Percentiles rank a stretch among this genome's conserved stretches.
Evolutionary conservation across 1,139 yeast genomes (phyloP).

Genomic region (Taphrina wiesneri): DNA sequence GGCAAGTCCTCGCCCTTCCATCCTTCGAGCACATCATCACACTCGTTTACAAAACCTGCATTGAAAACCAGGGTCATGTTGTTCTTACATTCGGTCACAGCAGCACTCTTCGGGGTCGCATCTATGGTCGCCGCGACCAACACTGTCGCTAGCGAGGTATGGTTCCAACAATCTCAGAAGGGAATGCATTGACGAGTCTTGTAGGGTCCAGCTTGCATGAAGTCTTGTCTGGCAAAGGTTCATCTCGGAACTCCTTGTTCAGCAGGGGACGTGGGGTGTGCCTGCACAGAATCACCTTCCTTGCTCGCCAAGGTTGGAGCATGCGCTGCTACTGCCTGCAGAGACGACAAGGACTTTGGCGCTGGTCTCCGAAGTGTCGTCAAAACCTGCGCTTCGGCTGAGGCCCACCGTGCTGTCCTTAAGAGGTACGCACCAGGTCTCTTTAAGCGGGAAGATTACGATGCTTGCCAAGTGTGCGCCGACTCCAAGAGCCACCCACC

Average conservation of each 20-base stretch:
- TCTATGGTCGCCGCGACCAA: neutral
- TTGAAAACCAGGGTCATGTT: neutral
- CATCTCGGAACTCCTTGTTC: neutral
- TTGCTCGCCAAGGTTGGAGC: neutral
- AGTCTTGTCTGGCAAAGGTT: neutral
- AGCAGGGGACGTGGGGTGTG: neutral
- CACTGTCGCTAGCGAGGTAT: neutral
- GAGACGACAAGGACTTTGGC: constrained; percentile 4
- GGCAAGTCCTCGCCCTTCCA: neutral
- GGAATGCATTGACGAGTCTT: neutral
- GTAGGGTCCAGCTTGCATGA: constrained; percentile 2
- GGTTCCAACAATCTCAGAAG: neutral
- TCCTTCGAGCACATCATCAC: neutral
- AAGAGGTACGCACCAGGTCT: neutral
- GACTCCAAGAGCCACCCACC: constrained; percentile 14
- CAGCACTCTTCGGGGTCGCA: constrained; percentile 1
- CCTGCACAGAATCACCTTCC: neutral
- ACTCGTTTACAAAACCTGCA: neutral
- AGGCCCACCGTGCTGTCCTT: neutral
- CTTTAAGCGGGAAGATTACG: neutral
- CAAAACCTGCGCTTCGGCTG: neutral
- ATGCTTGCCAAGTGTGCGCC: constrained; percentile 1
- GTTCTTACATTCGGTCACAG: neutral
- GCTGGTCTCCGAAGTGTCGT: neutral
- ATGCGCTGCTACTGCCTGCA: neutral